phyloP scores from a whole-genome alignment of 1,284 basidiomycete species.

The Microbotryum scabiosae region DNA sequence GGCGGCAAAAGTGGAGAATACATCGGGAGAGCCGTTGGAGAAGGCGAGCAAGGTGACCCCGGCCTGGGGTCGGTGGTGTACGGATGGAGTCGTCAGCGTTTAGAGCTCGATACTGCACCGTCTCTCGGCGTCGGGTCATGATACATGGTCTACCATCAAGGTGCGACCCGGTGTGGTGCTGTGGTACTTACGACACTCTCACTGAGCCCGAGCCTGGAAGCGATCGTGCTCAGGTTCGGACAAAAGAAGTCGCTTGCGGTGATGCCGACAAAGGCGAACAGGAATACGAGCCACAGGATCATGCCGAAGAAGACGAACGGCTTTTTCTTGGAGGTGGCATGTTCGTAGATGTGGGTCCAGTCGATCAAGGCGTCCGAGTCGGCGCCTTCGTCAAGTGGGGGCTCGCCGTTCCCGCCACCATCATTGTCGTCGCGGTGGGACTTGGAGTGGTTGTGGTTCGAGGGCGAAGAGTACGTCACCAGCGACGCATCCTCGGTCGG shows the following conservation, averaged over 20 bases:
- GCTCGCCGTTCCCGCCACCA: too few species aligned
- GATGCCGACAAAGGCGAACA: slow-evolving; percentile 78
- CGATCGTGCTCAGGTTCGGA: slow-evolving; percentile 76
- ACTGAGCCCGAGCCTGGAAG: slow-evolving; percentile 68
- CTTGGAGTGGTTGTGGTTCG: too few species aligned
- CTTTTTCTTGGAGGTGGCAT: slow-evolving; percentile 35
- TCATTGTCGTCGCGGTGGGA: too few species aligned
- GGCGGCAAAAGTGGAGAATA: slow-evolving; percentile 90
- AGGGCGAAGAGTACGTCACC: too few species aligned
- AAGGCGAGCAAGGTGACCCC: slow-evolving; percentile 90
- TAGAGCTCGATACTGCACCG: too few species aligned
- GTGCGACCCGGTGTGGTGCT: neutral
- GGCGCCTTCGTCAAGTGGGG: neutral
- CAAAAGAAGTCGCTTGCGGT: slow-evolving; percentile 92
- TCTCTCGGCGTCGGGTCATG: neutral
- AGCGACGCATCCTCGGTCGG: too few species aligned
- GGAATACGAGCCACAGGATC: slow-evolving; percentile 66
- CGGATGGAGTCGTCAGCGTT: too few species aligned
- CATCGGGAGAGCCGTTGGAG: slow-evolving; percentile 85
- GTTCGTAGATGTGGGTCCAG: slow-evolving; percentile 12
- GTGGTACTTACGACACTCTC: slow-evolving; percentile 58
- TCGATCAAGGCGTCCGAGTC: slow-evolving; percentile 19
- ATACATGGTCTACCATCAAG: neutral
- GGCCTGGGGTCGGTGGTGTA: slow-evolving; percentile 36
- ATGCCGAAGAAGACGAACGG: slow-evolving; percentile 56